Evolutionary conservation across 371 early-diverging fungal species (phyloP).

Genomic region (Massospora cicadina): DNA sequence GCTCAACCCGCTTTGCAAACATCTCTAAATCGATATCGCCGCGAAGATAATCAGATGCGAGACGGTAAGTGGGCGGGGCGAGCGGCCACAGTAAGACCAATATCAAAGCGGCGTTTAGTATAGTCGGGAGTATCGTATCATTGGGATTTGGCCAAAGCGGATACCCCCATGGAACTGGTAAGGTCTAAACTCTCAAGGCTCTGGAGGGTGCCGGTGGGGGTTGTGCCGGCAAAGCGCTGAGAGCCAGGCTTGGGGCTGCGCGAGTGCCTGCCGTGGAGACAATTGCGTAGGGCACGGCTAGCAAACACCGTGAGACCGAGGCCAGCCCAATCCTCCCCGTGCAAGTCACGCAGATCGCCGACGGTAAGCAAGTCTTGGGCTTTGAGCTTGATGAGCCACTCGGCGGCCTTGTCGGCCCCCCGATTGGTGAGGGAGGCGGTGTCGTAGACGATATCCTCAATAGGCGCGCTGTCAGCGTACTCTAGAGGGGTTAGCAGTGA

Average conservation of each 20-base stretch:
- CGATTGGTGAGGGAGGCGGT: slow-evolving; percentile 45
- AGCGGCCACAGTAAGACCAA: no score
- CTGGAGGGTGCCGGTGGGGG: slow-evolving; percentile 8
- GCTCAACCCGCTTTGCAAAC: no score
- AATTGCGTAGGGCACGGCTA: slow-evolving; percentile 61
- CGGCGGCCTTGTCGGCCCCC: slow-evolving; percentile 44
- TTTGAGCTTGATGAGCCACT: slow-evolving; percentile 50
- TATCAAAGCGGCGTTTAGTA: no score
- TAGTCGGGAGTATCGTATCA: no score
- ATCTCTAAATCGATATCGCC: no score
- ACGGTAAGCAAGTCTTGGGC: slow-evolving; percentile 64
- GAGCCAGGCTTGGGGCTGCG: slow-evolving; percentile 10
- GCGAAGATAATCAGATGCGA: no score
- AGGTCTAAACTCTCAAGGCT: slow-evolving; percentile 3
- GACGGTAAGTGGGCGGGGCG: no score
- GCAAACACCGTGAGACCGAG: slow-evolving; percentile 76
- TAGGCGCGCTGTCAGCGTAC: slow-evolving; percentile 34
- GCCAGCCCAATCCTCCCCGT: slow-evolving; percentile 58
- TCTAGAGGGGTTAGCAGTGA: slow-evolving; percentile 17
- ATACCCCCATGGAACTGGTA: neutral
- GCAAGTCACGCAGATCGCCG: slow-evolving; percentile 52
- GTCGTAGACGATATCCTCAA: slow-evolving; percentile 48
- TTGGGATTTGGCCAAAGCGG: neutral
- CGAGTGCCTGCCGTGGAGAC: slow-evolving; percentile 31
- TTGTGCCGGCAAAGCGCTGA: neutral